Base-by-base conservation (phyloP, 2,329 filamentous ascomycete species). In the Fusarium ramigenum region DNA sequence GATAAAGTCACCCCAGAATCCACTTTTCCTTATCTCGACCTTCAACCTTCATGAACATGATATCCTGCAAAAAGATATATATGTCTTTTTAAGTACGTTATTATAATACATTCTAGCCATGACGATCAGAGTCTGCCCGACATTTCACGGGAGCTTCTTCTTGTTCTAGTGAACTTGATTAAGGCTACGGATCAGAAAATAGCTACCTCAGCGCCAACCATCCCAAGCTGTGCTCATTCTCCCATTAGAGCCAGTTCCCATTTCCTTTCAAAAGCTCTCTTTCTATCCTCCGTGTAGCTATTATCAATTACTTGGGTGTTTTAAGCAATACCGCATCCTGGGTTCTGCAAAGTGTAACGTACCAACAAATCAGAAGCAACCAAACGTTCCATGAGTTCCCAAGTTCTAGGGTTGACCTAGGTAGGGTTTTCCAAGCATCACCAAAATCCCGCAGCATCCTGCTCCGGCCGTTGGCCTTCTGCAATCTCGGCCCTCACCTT, bases 21-120 rank as follows among this genome's bases (percentile, higher is more conserved):
- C 66, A 69, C 66, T 70, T 65, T 70, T 69, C 42, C 34, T 32
- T 32, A 18, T 37, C 34, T 54, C 34, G 16, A 25, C n/a, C 47
- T 25, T 30, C 23, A 25, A 47, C 39, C 14, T 28, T 9, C 15
- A 42, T 42, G 15, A 54, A 40, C 34, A 16, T 39, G 23, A 53
- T 54, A 39, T 28, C 34, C 23, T 28, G 5, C 25, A 52, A 54
- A 11, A 54, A 40, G 23, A 54, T 53, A 19, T 30, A n/a, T 36
- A 19, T 21, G 19, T 40, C 50, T 54, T 40, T 28, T 28, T 28
- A 28, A 28, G 28, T 40, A 39, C 23, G 16, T 28, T 19, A 10
- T 28, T 28, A 25, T 18, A 19, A 28, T 39, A 25, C 18, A 53
- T 18, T 28, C 19, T 54, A 21, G 7, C 14, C 23, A n/a, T 30